Evolutionary conservation across 805 yeast genomes (phyloP), one percentile per base, ranked within the genome.

Genomic region (Ogataea siamensis): DNA sequence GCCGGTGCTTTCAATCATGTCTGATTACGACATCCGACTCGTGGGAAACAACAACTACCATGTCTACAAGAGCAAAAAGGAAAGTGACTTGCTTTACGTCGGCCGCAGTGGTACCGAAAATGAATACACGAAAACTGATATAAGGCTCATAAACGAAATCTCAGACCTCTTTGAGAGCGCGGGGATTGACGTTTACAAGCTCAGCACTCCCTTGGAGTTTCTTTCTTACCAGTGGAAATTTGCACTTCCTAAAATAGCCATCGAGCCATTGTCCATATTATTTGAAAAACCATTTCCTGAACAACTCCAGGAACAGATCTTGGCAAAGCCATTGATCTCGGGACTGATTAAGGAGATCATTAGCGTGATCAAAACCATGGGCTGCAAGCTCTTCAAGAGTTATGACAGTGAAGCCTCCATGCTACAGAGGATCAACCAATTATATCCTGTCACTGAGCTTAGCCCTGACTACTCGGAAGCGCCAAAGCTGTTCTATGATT

Each of bases 151-250:
- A 34, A 64, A 67, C 34, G 59, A 59, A 35, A 52, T 68, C 22
- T 58, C 63, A 3, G 64, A 61, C 5, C 42, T 68, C 20, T 62
- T 63, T 20, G 71, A 70, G 46, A 49, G 58, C 18, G 64, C 67
- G 25, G 59, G 62, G 40, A 62, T 71, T 31, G 70, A 70, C 32
- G 71, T 74, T 33, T 66, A 76, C 47, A 74, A 74, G 51, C 65
- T 77, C 39, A 62, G 68, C 40, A 66, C 71, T 47, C 67, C 78
- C 31, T 62, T 71, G 39, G 87, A 78, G 46, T 83, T 77, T 51
- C 65, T 76, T 60, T 74, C 80, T 9, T 81, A 81, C 51, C 93
- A 87, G 60, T 88, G 96, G 96, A 80, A 82, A 56, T 70, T 85
- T 40, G 89, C 94, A 1, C 70, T 87, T 38, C 87, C 95, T 7